Percentiles rank a stretch among this genome's conserved stretches.
Conservation (phyloP, 495 filamentous ascomycete genomes). For the Thermothielavioides terrestris region DNA sequence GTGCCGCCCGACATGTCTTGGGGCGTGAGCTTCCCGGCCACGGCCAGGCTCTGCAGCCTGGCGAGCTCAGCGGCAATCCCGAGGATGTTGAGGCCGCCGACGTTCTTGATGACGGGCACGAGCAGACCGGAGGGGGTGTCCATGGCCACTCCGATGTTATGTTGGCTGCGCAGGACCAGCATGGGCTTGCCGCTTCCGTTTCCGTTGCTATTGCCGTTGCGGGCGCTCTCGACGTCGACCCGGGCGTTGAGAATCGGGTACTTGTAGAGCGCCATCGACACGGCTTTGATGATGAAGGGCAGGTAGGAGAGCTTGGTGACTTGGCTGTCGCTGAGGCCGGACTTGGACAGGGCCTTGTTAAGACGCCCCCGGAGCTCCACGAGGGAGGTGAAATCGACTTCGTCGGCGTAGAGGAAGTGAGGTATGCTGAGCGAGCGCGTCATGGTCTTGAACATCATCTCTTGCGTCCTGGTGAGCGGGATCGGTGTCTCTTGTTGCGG, state of each 20-base stretch:
- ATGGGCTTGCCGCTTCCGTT: constrained; percentile 51
- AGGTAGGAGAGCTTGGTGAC: constrained; percentile 69
- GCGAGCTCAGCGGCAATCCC: constrained; percentile 68
- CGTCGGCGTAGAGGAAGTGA: constrained; percentile 88
- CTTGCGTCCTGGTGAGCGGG: constrained; percentile 67
- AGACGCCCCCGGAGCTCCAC: constrained; percentile 60
- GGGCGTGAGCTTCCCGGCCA: constrained; percentile 61
- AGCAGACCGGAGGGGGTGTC: constrained; percentile 85
- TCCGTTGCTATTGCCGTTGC: constrained; percentile 27
- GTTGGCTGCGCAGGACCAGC: constrained; percentile 66
- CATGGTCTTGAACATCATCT: constrained; percentile 98
- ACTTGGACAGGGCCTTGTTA: constrained; percentile 46
- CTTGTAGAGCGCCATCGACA: constrained; percentile 70
- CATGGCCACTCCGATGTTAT: constrained; percentile 96
- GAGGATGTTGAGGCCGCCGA: constrained; percentile 61
- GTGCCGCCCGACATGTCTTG: constrained; percentile 79
- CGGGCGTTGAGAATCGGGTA: constrained; percentile 84
- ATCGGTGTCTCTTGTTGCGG: constrained; percentile 57
- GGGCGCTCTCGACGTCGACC: constrained; percentile 48
- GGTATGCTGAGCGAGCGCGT: constrained; percentile 82
- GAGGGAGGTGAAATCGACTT: constrained; percentile 67
- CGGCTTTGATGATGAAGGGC: constrained; percentile 92
- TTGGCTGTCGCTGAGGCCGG: constrained; percentile 28
- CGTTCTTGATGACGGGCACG: constrained; percentile 90
- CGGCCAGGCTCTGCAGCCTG: constrained; percentile 63